These are phyloP conservation scores for Paramyrothecium roridum DNA, from an alignment of 2,329 filamentous ascomycete genomes.

Conservation along the genomic window DNA sequence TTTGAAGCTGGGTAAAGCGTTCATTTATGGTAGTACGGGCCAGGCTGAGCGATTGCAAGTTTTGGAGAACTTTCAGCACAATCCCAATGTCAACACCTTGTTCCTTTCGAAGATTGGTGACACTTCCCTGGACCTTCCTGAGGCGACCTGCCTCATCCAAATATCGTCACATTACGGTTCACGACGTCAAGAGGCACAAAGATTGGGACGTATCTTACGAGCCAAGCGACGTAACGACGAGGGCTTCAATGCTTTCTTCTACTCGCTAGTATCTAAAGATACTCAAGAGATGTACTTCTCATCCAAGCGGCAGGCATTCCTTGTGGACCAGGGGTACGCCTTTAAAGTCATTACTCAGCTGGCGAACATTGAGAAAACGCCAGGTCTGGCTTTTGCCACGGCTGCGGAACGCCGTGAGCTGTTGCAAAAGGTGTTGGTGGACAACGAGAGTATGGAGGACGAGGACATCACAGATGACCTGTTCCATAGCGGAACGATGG, in stretches of 20 bases:
- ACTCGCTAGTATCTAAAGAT: constrained; percentile 94
- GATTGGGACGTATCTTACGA: constrained; percentile 86
- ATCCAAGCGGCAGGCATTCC: constrained; percentile 91
- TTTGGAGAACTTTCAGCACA: constrained; percentile 92
- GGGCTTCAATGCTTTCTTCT: constrained; percentile 99
- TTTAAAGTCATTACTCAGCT: constrained; percentile 99
- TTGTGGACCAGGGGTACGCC: constrained; percentile 96
- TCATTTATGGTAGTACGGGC: constrained; percentile 85
- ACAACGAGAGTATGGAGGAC: constrained; percentile 73
- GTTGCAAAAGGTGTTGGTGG: constrained; percentile 82
- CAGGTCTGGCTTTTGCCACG: constrained; percentile 75
- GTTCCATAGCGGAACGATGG: constrained; percentile 40
- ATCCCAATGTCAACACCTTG: constrained; percentile 83
- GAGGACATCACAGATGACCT: constrained; percentile 57
- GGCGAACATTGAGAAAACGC: constrained; percentile 82
- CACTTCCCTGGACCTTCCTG: constrained; percentile 93
- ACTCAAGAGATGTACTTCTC: constrained; percentile 98
- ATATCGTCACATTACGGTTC: constrained; percentile 98
- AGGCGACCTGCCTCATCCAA: constrained; percentile 94
- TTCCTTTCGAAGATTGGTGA: constrained; percentile 98
- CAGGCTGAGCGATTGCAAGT: constrained; percentile 84
- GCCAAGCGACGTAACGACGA: constrained; percentile 96
- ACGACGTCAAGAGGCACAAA: constrained; percentile 91
- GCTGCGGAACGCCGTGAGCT: constrained; percentile 80
- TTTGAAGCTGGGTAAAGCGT: constrained; percentile 77